A percentile compares a stretch with the other conserved stretches of the same genome.
Conservation (phyloP, 1,284 basidiomycete species). For the Vanrija sp. region DNA sequence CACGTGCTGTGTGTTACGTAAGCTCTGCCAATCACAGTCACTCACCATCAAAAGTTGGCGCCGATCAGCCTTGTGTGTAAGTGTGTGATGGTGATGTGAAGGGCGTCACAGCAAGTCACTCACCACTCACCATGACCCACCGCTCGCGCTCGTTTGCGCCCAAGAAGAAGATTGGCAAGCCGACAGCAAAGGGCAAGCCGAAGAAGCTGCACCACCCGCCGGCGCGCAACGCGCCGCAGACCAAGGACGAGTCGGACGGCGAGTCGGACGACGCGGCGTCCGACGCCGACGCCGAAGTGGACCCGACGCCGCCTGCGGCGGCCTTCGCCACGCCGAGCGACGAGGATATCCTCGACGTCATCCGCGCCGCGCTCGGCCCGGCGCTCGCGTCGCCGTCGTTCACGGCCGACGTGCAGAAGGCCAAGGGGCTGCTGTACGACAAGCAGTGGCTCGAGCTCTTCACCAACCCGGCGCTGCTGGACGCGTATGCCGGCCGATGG, state of each 20-base stretch:
- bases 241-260: not conserved
- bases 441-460: conserved; percentile 48
- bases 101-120: not conserved
- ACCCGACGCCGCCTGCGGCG: conserved; percentile 5
- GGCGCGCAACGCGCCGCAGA: not conserved
- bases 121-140: conserved; percentile 33
- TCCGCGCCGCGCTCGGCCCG: conserved; percentile 26
- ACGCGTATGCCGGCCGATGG: conserved; percentile 50
- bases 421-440: conserved; percentile 44
- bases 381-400: conserved; percentile 29
- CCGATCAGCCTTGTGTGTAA: not conserved
- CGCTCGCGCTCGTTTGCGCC: conserved; percentile 34
- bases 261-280: not conserved
- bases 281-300: not conserved
- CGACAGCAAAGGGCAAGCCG: not conserved
- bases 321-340: conserved; percentile 27
- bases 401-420: conserved; percentile 35
- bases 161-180: not conserved
- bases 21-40: not conserved
- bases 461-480: conserved; percentile 31
- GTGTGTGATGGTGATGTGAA: no score
- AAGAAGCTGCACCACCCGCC: conserved; percentile 33
- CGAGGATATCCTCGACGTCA: conserved; percentile 31
- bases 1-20: not conserved
- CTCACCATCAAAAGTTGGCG: not conserved